These are phyloP conservation scores for Paramyrothecium sp. DNA, from an alignment of 2,329 filamentous ascomycete species.

Conservation along the genomic window DNA sequence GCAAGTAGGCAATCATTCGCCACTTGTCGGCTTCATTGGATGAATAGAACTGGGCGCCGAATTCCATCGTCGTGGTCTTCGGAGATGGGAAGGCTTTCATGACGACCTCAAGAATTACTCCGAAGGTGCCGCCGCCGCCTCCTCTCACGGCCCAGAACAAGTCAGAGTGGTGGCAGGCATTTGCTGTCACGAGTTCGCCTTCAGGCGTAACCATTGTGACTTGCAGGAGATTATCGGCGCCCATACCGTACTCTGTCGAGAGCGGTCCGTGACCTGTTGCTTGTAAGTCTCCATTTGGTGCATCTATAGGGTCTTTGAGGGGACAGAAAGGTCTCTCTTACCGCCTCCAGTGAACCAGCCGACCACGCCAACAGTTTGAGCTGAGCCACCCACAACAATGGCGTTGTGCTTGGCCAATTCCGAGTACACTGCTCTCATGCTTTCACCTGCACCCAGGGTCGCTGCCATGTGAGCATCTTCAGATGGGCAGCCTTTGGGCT, in stretches of 20 bases:
- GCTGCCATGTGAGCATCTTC: slow-evolving; percentile 2
- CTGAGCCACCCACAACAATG: slow-evolving; percentile 4
- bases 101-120: slow-evolving; percentile 28
- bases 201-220: slow-evolving; percentile 31
- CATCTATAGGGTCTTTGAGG: not conserved
- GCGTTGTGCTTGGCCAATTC: slow-evolving; percentile 4
- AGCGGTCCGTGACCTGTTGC: slow-evolving; percentile 29
- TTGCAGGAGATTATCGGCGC: slow-evolving; percentile 37
- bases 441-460: slow-evolving; percentile 4
- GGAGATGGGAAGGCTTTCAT: slow-evolving; percentile 32
- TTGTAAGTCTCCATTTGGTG: not conserved
- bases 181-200: slow-evolving; percentile 27
- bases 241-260: slow-evolving; percentile 32
- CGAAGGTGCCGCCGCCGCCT: slow-evolving; percentile 20
- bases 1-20: slow-evolving; percentile 1
- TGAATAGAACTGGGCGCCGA: not conserved
- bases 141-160: slow-evolving; percentile 31
- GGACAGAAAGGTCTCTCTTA: not conserved
- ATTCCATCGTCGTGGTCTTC: slow-evolving; percentile 10
- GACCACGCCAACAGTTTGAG: slow-evolving; percentile 16
- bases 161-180: slow-evolving; percentile 22
- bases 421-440: slow-evolving; percentile 1
- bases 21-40: slow-evolving; percentile 2
- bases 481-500: not conserved
- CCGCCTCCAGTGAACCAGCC: slow-evolving; percentile 32